A percentile compares a stretch with the other conserved stretches of the same genome.
Evolutionary conservation across 1,284 basidiomycete genomes (phyloP).

Genomic region (Xerocomus amazonicus): DNA sequence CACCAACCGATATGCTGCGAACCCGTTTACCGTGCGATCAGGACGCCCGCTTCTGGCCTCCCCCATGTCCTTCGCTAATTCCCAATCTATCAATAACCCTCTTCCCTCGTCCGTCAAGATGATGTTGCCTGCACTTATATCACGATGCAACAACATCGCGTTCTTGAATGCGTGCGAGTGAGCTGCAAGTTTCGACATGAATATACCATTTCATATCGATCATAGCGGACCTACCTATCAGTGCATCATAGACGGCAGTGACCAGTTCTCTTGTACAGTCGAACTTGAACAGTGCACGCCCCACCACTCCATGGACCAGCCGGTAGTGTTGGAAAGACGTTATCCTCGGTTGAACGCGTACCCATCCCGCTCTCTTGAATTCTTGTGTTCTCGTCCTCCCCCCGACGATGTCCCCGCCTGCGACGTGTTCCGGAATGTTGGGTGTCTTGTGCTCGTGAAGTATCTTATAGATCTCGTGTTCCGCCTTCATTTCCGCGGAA

Average conservation of each 20-base stretch:
- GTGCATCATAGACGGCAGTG: background rate
- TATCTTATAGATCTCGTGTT: too few relatives aligned
- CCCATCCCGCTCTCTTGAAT: too few relatives aligned
- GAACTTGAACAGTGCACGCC: background rate
- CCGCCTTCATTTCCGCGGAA: too few relatives aligned
- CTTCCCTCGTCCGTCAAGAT: background rate
- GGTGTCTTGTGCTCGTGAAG: too few relatives aligned
- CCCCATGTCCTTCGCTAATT: background rate
- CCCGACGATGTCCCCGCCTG: background rate
- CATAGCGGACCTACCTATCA: background rate
- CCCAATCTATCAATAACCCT: slow-evolving; percentile 7
- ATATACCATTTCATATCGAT: too few relatives aligned
- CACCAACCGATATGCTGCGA: too few relatives aligned
- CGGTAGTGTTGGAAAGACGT: background rate
- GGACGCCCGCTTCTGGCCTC: background rate
- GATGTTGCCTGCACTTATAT: background rate
- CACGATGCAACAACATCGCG: background rate
- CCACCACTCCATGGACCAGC: background rate
- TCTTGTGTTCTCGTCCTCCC: background rate
- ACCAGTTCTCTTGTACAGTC: background rate
- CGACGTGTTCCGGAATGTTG: background rate
- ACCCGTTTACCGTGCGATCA: background rate
- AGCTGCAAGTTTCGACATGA: background rate
- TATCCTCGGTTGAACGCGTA: background rate
- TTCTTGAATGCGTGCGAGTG: background rate